Evolutionary conservation across 371 early-diverging fungal species (phyloP).

Genomic region (Mortierella sp.): DNA sequence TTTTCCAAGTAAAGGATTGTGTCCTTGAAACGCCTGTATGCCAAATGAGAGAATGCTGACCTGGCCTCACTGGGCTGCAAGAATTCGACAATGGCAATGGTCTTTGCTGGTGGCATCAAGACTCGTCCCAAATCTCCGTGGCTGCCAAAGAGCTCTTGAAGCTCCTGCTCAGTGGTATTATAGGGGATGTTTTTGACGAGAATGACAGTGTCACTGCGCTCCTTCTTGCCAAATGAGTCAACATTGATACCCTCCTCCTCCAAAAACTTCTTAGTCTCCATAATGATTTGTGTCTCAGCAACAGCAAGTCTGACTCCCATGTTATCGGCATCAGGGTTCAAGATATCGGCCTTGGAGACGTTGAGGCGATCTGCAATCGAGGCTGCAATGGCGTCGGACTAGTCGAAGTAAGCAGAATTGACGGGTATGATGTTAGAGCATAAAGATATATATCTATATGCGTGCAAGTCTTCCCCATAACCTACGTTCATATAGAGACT

Average conservation of each 20-base stretch:
- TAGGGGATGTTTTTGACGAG: constrained; percentile 95
- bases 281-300: constrained; percentile 96
- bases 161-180: constrained; percentile 82
- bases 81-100: constrained; percentile 96
- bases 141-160: constrained; percentile 83
- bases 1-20: constrained; percentile 94
- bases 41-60: constrained; percentile 87
- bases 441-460: no score
- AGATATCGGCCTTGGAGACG: constrained; percentile 87
- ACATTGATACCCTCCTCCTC: constrained; percentile 84
- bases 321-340: constrained; percentile 88
- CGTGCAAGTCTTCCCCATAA: neutral
- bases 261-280: constrained; percentile 92
- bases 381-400: constrained; percentile 93
- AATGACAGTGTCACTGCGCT: constrained; percentile 89
- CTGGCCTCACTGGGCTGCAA: constrained; percentile 90
- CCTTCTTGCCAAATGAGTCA: constrained; percentile 79
- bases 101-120: constrained; percentile 92
- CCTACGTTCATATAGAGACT: constrained; percentile 93
- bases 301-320: constrained; percentile 94
- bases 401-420: neutral
- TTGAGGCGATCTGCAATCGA: constrained; percentile 92
- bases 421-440: constrained; percentile 3
- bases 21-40: constrained; percentile 91
- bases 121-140: constrained; percentile 91